These are phyloP conservation scores for Chaetoceros tenuissimus DNA, from an alignment of 108 stramenopile genomes.

Conservation along the genomic window DNA sequence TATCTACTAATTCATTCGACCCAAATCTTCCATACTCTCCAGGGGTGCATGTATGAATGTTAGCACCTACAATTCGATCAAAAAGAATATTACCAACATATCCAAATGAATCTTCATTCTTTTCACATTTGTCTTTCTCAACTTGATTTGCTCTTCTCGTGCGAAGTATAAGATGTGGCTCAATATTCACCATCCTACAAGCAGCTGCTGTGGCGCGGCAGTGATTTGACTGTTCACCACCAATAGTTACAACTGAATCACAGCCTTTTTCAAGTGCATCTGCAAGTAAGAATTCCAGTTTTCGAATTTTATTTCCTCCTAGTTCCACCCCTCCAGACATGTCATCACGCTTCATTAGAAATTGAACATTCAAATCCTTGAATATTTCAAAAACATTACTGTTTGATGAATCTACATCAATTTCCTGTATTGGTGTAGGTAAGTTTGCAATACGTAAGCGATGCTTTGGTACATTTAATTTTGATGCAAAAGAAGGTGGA, in stretches of 20 bases:
- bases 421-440: conserved; percentile 49
- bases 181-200: conserved; percentile 64
- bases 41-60: conserved; percentile 70
- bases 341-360: conserved; percentile 82
- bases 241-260: conserved; percentile 76
- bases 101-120: conserved; percentile 32
- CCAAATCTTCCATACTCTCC: conserved; percentile 81
- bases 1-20: conserved; percentile 42
- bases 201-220: conserved; percentile 86
- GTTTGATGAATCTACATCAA: neutral
- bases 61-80: conserved; percentile 76
- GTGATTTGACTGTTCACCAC: conserved; percentile 89
- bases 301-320: conserved; percentile 87
- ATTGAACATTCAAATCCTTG: conserved; percentile 22
- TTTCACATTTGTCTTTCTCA: conserved; percentile 4
- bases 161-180: conserved; percentile 71
- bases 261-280: conserved; percentile 52
- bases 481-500: neutral
- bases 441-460: conserved; percentile 57
- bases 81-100: conserved; percentile 65
- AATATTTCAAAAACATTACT: conserved; percentile 21
- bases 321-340: conserved; percentile 72
- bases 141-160: conserved; percentile 44
- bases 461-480: conserved; percentile 21
- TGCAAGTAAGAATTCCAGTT: conserved; percentile 83